Percentiles rank a stretch among this genome's conserved stretches.
phyloP scores from a whole-genome alignment of 192 early-diverging fungal genomes.

The Coemansia sp. region DNA sequence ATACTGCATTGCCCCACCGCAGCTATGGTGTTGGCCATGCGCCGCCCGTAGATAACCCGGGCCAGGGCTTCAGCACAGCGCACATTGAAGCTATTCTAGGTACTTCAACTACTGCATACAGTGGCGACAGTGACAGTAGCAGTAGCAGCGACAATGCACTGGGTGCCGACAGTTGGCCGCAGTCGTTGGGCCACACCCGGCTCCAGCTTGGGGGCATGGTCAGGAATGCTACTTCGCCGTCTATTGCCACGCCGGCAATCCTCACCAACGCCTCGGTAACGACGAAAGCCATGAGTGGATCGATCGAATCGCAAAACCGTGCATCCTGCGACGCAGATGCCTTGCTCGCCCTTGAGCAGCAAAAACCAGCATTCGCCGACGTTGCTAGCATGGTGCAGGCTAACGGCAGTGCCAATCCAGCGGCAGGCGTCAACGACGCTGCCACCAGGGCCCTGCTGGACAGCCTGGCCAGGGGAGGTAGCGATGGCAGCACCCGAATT shows the following conservation, averaged over 20 bases:
- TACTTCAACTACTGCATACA: neutral
- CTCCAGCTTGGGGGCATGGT: neutral
- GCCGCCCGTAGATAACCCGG: neutral
- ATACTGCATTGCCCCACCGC: neutral
- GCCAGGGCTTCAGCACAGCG: neutral
- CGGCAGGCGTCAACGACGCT: neutral
- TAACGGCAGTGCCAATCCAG: neutral
- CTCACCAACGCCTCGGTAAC: constrained; percentile 31
- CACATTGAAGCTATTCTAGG: constrained; percentile 19
- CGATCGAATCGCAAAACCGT: constrained; percentile 10
- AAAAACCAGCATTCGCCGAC: neutral
- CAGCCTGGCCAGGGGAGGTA: neutral
- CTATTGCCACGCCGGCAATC: constrained; percentile 17
- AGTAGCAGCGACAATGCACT: constrained; percentile 13
- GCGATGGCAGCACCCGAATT: neutral
- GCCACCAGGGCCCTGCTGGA: neutral
- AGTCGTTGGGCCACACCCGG: neutral
- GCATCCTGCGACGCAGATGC: neutral
- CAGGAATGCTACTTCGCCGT: neutral
- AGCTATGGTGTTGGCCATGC: too few species aligned
- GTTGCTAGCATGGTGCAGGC: constrained; percentile 1
- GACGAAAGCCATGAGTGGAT: constrained; percentile 39
- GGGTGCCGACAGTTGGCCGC: neutral
- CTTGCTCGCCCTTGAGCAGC: neutral
- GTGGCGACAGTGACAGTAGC: constrained; percentile 7